These are phyloP conservation scores for Candida caryicola DNA, from an alignment of 805 yeast genomes.

Conservation along the genomic window DNA sequence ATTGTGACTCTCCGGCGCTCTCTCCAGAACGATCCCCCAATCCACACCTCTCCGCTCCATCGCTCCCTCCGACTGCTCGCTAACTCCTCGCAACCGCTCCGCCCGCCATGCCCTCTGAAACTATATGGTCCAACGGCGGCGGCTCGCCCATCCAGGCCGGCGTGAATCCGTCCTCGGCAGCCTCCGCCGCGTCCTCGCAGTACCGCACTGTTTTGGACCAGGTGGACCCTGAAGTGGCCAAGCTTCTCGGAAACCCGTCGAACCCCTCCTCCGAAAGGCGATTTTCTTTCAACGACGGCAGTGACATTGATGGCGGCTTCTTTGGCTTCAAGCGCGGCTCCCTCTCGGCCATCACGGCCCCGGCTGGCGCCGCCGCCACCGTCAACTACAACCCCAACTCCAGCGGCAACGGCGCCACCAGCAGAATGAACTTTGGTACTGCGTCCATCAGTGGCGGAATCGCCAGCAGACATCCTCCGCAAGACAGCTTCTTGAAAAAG, in stretches of 20 bases:
- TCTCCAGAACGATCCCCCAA: too few species aligned
- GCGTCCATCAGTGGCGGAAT: slow-evolving; percentile 61
- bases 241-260: slow-evolving; percentile 19
- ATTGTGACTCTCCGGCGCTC: too few species aligned
- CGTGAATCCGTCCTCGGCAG: slow-evolving; percentile 8
- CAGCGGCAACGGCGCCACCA: slow-evolving; percentile 24
- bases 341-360: slow-evolving; percentile 46
- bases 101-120: slow-evolving; percentile 34
- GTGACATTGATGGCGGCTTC: slow-evolving; percentile 40
- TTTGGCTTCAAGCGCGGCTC: slow-evolving; percentile 51
- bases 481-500: slow-evolving; percentile 55
- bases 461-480: slow-evolving; percentile 45
- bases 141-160: slow-evolving; percentile 11
- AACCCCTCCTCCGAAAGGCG: slow-evolving; percentile 25
- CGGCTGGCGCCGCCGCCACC: slow-evolving; percentile 31
- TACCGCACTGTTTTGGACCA: slow-evolving; percentile 35
- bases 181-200: slow-evolving; percentile 19
- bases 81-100: too few species aligned
- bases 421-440: slow-evolving; percentile 46
- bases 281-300: slow-evolving; percentile 41
- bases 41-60: too few species aligned
- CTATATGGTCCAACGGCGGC: slow-evolving; percentile 39
- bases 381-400: slow-evolving; percentile 20
- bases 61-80: too few species aligned
- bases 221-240: slow-evolving; percentile 42